Percentiles rank a stretch among this genome's conserved stretches.
Evolutionary conservation across 805 yeast species (phyloP).

Genomic region (Schwanniomyces polymorphus): DNA sequence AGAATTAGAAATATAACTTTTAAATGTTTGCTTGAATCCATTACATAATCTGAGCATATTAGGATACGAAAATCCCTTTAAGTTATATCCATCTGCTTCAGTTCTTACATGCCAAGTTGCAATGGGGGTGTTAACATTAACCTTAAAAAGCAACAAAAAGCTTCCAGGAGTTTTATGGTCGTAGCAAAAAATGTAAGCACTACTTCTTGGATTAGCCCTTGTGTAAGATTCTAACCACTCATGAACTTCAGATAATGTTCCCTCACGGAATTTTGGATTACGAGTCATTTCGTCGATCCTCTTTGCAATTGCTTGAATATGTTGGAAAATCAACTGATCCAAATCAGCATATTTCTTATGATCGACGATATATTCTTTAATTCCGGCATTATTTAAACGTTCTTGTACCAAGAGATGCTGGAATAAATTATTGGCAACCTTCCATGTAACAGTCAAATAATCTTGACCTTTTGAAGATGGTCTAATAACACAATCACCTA

Average conservation of each 20-base stretch:
- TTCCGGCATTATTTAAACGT: conserved; percentile 61
- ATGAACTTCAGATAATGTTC: conserved; percentile 74
- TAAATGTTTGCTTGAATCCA: conserved; percentile 80
- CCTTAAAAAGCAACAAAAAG: conserved; percentile 83
- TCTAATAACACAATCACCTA: conserved; percentile 91
- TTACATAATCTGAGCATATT: conserved; percentile 86
- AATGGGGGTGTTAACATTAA: conserved; percentile 64
- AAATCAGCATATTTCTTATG: conserved; percentile 74
- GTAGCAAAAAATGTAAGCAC: conserved; percentile 87
- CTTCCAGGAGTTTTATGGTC: conserved; percentile 95
- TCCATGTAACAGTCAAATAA: conserved; percentile 94
- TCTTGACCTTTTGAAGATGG: conserved; percentile 91
- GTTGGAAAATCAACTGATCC: conserved; percentile 89
- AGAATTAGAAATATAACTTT: conserved; percentile 27
- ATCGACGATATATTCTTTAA: conserved; percentile 62
- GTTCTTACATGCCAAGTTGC: conserved; percentile 89
- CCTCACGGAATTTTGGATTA: conserved; percentile 86
- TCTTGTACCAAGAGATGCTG: conserved; percentile 91
- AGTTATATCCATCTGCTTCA: conserved; percentile 81
- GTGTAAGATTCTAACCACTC: conserved; percentile 88
- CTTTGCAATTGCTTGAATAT: conserved; percentile 79
- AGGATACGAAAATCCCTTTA: conserved; percentile 82
- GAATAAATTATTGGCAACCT: conserved; percentile 84
- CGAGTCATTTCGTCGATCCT: conserved; percentile 81
- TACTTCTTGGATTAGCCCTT: conserved; percentile 85